Conservation (phyloP, 1,139 yeast species). For the Geotrichum macrosporum region DNA sequence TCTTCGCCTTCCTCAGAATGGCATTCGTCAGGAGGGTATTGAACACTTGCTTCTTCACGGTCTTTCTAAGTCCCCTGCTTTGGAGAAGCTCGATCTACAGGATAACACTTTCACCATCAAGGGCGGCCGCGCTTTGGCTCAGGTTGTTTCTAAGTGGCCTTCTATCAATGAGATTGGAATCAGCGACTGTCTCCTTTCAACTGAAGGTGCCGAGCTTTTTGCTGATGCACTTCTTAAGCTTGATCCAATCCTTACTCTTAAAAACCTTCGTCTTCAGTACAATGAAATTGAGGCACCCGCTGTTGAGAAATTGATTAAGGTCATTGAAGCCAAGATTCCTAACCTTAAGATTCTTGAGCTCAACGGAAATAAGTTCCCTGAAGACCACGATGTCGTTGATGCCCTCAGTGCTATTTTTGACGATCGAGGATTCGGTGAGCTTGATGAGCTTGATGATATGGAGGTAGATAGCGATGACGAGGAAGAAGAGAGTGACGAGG, state of each 20-base stretch:
- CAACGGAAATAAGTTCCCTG: slow-evolving; percentile 87
- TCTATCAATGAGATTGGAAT: slow-evolving; percentile 70
- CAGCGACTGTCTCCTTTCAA: slow-evolving; percentile 81
- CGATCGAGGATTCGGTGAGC: slow-evolving; percentile 69
- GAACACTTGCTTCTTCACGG: slow-evolving; percentile 71
- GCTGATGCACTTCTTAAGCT: slow-evolving; percentile 39
- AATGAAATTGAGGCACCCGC: slow-evolving; percentile 77
- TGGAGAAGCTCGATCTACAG: slow-evolving; percentile 78
- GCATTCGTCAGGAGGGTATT: slow-evolving; percentile 93
- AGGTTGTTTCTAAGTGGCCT: slow-evolving; percentile 52
- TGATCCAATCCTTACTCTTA: slow-evolving; percentile 40
- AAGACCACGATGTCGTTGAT: slow-evolving; percentile 60
- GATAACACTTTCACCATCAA: slow-evolving; percentile 88
- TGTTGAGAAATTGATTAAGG: slow-evolving; percentile 52
- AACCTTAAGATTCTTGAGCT: slow-evolving; percentile 67
- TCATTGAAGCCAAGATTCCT: slow-evolving; percentile 55
- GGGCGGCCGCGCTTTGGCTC: slow-evolving; percentile 74
- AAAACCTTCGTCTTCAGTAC: slow-evolving; percentile 71
- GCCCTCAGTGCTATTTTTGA: slow-evolving; percentile 60
- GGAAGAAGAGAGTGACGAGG: slow-evolving; percentile 71
- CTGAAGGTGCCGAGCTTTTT: slow-evolving; percentile 59
- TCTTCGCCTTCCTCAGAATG: slow-evolving; percentile 86
- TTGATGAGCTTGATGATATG: slow-evolving; percentile 89
- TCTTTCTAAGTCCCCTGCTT: slow-evolving; percentile 53
- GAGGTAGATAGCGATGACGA: slow-evolving; percentile 87